Percentiles rank a stretch among this genome's conserved stretches.
phyloP scores from a whole-genome alignment of 306 rosid genomes.

The Nissolia schottii region DNA sequence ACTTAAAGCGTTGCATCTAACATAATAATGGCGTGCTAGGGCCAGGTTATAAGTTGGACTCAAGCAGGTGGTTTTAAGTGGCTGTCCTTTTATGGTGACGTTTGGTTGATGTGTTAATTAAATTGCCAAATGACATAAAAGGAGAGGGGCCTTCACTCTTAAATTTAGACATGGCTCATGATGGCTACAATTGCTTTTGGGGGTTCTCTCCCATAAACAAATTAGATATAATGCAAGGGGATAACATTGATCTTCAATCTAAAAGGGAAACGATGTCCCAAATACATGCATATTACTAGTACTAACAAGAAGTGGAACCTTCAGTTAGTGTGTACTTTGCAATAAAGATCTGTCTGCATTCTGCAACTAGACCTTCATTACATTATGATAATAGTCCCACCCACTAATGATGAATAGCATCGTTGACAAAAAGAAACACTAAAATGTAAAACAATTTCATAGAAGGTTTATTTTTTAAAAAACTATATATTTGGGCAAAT shows the following conservation, averaged over 20 bases:
- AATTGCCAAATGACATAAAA: conserved; percentile 18
- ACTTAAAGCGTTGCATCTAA: neutral
- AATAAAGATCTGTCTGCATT: neutral
- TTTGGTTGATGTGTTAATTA: neutral
- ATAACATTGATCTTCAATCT: neutral
- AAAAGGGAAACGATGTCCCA: neutral
- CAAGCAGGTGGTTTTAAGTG: conserved; percentile 19
- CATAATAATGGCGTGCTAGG: conserved; percentile 15
- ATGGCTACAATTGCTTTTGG: conserved; percentile 12
- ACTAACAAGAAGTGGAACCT: neutral
- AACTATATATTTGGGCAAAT: neutral
- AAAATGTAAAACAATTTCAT: neutral
- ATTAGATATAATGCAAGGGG: neutral
- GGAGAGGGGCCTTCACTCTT: conserved; percentile 22
- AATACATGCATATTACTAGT: conserved; percentile 6
- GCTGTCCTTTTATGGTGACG: conserved; percentile 24
- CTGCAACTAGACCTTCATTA: conserved; percentile 6
- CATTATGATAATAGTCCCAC: conserved; percentile 19
- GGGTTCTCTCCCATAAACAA: neutral
- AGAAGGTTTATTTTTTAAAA: neutral
- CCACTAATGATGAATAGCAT: neutral
- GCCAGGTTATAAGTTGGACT: conserved; percentile 15
- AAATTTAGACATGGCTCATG: conserved; percentile 9
- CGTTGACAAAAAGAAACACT: neutral
- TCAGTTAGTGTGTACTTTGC: conserved; percentile 14